These are phyloP conservation scores for Trichoderma aggressivum DNA, from an alignment of 2,329 filamentous ascomycete genomes.

Conservation along the genomic window DNA sequence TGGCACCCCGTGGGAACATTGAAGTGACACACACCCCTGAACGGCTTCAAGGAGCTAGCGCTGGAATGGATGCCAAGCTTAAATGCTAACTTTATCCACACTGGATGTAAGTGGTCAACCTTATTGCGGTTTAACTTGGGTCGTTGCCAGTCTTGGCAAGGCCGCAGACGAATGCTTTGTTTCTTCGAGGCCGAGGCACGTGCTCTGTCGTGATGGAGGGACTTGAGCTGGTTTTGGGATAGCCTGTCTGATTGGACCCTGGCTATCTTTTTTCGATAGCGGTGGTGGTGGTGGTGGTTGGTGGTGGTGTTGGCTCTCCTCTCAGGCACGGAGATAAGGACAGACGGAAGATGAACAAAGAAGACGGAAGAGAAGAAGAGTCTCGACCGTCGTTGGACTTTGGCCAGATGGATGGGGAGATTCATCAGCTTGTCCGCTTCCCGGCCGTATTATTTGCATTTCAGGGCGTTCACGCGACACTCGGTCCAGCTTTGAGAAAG, in stretches of 20 bases:
- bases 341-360: neutral
- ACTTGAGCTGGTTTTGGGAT: neutral
- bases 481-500: neutral
- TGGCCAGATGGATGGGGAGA: neutral
- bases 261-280: neutral
- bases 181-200: conserved; percentile 2
- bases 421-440: neutral
- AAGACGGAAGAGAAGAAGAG: neutral
- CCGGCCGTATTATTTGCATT: neutral
- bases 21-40: neutral
- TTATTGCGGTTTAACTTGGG: conserved; percentile 15
- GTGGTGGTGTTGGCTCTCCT: neutral
- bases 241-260: neutral
- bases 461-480: neutral
- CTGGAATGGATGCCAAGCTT: conserved; percentile 15
- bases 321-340: neutral
- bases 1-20: neutral
- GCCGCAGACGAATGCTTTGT: neutral
- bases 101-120: neutral
- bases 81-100: conserved; percentile 13
- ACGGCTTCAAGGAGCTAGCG: neutral
- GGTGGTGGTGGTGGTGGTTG: neutral
- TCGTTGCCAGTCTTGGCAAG: conserved; percentile 7
- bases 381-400: neutral
- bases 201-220: conserved; percentile 2